A percentile compares a stretch with the other conserved stretches of the same genome.
These are phyloP conservation scores for Pinus albicaulis DNA, from an alignment of 75 land plant genomes.

Conservation along the genomic window DNA sequence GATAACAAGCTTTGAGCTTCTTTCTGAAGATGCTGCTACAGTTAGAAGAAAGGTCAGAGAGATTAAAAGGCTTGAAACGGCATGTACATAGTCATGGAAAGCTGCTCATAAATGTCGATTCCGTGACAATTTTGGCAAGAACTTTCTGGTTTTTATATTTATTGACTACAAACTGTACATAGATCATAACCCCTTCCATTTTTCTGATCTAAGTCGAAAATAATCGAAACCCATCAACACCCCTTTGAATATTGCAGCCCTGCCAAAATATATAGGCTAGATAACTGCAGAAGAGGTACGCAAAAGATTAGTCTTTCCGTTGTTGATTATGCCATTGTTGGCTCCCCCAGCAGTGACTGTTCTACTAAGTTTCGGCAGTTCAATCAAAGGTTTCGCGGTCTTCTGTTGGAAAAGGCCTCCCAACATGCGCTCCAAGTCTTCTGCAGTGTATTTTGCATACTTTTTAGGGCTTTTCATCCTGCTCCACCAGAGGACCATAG, in stretches of 20 bases:
- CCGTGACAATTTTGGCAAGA: background rate
- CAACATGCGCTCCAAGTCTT: slow-evolving; percentile 45
- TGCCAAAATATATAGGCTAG: background rate
- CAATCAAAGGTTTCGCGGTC: slow-evolving; percentile 14
- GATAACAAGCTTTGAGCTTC: background rate
- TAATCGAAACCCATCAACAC: background rate
- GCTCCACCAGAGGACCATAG: slow-evolving; percentile 64
- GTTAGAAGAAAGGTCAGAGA: background rate
- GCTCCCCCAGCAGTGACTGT: background rate
- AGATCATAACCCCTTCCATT: background rate
- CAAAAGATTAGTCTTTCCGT: slow-evolving; percentile 4
- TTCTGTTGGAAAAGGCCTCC: slow-evolving; percentile 48
- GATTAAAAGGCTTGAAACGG: background rate
- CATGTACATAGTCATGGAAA: background rate
- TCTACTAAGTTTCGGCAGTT: background rate
- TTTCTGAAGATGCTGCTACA: background rate
- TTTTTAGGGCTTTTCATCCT: slow-evolving; percentile 27
- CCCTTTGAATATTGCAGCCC: background rate
- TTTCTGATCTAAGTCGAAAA: background rate
- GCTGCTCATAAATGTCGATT: background rate
- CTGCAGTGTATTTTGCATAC: slow-evolving; percentile 45
- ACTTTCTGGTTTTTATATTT: background rate
- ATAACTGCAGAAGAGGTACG: slow-evolving; percentile 7
- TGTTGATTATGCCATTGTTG: background rate
- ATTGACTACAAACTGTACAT: background rate